phyloP scores from a whole-genome alignment of 1,139 yeast genomes.

The Sugiyamaella sp. region DNA sequence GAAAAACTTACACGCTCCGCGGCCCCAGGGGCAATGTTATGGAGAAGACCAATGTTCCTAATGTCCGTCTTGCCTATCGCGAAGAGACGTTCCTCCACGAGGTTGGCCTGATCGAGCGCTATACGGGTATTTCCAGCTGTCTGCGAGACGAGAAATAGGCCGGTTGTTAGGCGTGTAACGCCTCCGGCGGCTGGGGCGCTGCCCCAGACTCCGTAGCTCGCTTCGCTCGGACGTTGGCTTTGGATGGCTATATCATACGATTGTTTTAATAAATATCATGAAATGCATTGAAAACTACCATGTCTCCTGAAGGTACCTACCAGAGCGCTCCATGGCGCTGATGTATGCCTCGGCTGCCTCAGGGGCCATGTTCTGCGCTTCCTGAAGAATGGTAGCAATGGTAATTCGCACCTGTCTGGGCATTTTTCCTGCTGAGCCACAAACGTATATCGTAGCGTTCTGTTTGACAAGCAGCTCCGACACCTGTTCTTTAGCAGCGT shows the following conservation, averaged over 20 bases:
- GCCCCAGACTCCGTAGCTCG: not conserved
- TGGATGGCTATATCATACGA: too few species aligned
- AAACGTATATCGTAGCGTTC: slow-evolving; percentile 67
- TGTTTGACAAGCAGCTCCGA: slow-evolving; percentile 57
- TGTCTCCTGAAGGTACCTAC: slow-evolving; percentile 85
- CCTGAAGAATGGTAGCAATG: slow-evolving; percentile 59
- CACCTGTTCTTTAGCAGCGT: slow-evolving; percentile 51
- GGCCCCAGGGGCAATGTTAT: slow-evolving; percentile 84
- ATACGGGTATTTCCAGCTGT: slow-evolving; percentile 39
- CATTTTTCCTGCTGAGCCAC: slow-evolving; percentile 96
- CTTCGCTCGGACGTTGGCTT: too few species aligned
- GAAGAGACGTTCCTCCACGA: slow-evolving; percentile 81
- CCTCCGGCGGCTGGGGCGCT: too few species aligned
- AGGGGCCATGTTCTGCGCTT: slow-evolving; percentile 45
- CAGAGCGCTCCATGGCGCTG: slow-evolving; percentile 61
- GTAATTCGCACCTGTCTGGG: slow-evolving; percentile 88
- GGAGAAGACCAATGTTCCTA: slow-evolving; percentile 94
- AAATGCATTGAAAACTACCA: slow-evolving; percentile 55
- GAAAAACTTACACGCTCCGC: slow-evolving; percentile 59
- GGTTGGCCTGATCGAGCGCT: slow-evolving; percentile 66
- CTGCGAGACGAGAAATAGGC: slow-evolving; percentile 16
- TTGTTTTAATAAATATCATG: not conserved
- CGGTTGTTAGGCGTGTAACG: too few species aligned
- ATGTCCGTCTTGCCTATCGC: slow-evolving; percentile 79
- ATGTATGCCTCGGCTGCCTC: slow-evolving; percentile 57